These are phyloP conservation scores for Funneliformis mosseae DNA, from an alignment of 192 early-diverging fungal genomes.

Conservation along the genomic window DNA sequence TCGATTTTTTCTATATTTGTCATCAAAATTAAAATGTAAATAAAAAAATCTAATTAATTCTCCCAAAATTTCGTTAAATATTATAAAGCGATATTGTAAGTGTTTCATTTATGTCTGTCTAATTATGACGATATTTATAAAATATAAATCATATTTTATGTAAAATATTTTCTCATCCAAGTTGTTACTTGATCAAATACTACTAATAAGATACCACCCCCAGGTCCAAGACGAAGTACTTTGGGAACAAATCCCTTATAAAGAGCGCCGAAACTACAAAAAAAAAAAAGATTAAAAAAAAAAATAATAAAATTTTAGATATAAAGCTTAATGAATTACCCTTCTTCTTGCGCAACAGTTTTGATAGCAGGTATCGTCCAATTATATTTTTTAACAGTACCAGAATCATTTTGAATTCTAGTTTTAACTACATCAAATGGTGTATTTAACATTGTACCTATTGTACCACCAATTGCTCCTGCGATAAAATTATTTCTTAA, in stretches of 20 bases:
- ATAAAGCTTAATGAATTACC: slow-evolving; percentile 50
- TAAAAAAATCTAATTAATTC: no score
- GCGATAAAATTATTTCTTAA: slow-evolving; percentile 87
- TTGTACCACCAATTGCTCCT: slow-evolving; percentile 89
- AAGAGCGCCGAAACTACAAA: slow-evolving; percentile 65
- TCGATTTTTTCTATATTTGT: no score
- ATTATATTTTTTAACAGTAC: slow-evolving; percentile 79
- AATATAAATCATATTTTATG: neutral
- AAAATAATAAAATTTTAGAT: neutral
- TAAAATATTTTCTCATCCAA: slow-evolving; percentile 81
- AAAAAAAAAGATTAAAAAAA: slow-evolving; percentile 19
- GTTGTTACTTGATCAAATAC: slow-evolving; percentile 86
- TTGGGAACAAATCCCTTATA: slow-evolving; percentile 97
- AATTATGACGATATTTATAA: neutral
- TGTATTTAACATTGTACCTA: slow-evolving; percentile 92
- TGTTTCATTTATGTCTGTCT: no score
- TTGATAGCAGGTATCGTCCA: slow-evolving; percentile 80
- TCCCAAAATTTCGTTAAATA: no score
- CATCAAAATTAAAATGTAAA: no score
- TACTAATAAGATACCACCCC: slow-evolving; percentile 74
- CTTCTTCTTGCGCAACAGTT: slow-evolving; percentile 86
- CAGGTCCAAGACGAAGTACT: slow-evolving; percentile 92
- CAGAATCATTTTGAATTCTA: slow-evolving; percentile 84
- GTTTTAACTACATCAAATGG: slow-evolving; percentile 98
- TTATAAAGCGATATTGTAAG: no score